A percentile compares a stretch with the other conserved stretches of the same genome.
Evolutionary conservation across 192 early-diverging fungal genomes (phyloP).

Genomic region (Umbelopsis sp.): DNA sequence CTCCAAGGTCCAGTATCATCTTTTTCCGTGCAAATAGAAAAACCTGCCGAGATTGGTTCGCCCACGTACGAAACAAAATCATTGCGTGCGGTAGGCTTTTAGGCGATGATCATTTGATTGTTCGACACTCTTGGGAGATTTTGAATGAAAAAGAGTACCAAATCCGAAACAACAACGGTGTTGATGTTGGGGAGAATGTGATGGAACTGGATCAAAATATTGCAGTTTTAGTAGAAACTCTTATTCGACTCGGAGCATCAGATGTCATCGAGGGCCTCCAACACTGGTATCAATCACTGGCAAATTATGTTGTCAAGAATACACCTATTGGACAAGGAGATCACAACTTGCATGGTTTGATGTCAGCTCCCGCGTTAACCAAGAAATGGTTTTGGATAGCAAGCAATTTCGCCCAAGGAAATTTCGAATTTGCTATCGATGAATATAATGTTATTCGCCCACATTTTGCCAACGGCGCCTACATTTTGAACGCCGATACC

Average conservation of each 20-base stretch:
- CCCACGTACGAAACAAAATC: slow-evolving; percentile 56
- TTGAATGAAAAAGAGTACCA: slow-evolving; percentile 5
- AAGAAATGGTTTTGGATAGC: slow-evolving; percentile 11
- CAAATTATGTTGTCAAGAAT: neutral
- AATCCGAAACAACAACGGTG: neutral
- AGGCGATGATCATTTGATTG: slow-evolving; percentile 43
- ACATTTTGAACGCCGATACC: no score
- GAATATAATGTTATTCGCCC: neutral
- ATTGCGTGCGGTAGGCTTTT: slow-evolving; percentile 54
- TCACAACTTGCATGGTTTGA: neutral
- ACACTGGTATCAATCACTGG: slow-evolving; percentile 27
- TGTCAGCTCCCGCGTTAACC: neutral
- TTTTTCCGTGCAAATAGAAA: slow-evolving; percentile 77
- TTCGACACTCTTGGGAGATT: slow-evolving; percentile 34
- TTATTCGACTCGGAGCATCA: slow-evolving; percentile 20
- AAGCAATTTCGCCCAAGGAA: neutral
- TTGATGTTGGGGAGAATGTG: neutral
- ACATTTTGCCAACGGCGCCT: neutral
- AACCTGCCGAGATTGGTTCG: slow-evolving; percentile 81
- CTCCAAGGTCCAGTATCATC: slow-evolving; percentile 61
- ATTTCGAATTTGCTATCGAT: neutral
- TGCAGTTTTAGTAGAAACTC: slow-evolving; percentile 21
- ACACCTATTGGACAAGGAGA: neutral
- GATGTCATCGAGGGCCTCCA: slow-evolving; percentile 33
- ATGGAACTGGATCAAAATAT: neutral